Evolutionary conservation across 208 protist genomes (phyloP).

Genomic region (Trypanosoma avium): DNA sequence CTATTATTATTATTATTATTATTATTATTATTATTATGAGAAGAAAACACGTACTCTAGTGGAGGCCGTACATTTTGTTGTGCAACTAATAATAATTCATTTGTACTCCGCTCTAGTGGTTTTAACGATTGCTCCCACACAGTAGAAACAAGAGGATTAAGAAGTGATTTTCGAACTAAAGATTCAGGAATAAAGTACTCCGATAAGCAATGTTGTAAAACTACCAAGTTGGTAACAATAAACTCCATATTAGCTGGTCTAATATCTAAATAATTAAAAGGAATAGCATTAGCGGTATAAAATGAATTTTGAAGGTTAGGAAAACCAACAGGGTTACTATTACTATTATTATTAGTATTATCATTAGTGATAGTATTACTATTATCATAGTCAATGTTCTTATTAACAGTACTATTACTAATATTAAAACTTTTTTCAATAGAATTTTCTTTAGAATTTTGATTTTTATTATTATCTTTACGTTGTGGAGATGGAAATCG

Average conservation of each 20-base stretch:
- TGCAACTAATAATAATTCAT: constrained; percentile 43
- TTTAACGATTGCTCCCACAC: constrained; percentile 58
- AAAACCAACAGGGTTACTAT: neutral
- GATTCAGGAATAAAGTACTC: constrained; percentile 10
- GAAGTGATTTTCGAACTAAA: constrained; percentile 30
- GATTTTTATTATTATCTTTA: neutral
- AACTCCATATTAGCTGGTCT: constrained; percentile 33
- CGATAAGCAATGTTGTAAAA: constrained; percentile 14
- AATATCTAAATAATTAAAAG: constrained; percentile 57
- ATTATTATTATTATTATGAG: no score
- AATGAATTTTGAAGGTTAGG: neutral
- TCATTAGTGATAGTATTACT: no score
- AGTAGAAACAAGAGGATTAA: constrained; percentile 44
- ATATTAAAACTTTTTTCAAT: neutral
- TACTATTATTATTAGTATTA: no score
- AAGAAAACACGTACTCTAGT: constrained; percentile 10
- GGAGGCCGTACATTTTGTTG: constrained; percentile 38
- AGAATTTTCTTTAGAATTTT: neutral
- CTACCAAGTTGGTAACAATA: constrained; percentile 24
- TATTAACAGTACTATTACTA: constrained; percentile 11
- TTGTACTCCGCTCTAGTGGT: constrained; percentile 41
- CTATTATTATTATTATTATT: neutral
- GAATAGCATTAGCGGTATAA: constrained; percentile 56
- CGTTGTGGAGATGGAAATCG: constrained; percentile 5
- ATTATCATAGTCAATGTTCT: no score